These are phyloP conservation scores for Huntiella decipiens DNA, from an alignment of 2,329 filamentous ascomycete species.

Conservation along the genomic window DNA sequence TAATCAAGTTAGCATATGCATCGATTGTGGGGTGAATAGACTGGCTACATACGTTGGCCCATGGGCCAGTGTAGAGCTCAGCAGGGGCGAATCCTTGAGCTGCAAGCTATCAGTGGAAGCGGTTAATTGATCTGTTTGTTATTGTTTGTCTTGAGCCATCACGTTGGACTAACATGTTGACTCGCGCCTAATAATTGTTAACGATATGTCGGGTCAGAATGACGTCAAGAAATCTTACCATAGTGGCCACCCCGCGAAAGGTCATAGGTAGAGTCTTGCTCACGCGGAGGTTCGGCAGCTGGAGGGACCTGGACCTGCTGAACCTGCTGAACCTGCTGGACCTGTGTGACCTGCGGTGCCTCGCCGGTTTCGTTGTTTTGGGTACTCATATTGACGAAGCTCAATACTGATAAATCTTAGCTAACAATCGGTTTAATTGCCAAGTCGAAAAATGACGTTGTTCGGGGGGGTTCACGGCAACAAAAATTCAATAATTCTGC, in stretches of 20 bases:
- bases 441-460: no score
- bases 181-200: slow-evolving; percentile 24
- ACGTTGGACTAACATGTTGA: slow-evolving; percentile 21
- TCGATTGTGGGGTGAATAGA: neutral
- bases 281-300: slow-evolving; percentile 28
- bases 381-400: no score
- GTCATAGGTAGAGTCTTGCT: slow-evolving; percentile 51
- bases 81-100: slow-evolving; percentile 77
- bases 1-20: neutral
- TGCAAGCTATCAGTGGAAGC: slow-evolving; percentile 42
- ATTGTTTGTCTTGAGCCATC: slow-evolving; percentile 12
- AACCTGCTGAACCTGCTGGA: no score
- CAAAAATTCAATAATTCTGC: no score
- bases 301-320: no score
- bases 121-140: neutral
- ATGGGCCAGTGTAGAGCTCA: slow-evolving; percentile 82
- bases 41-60: slow-evolving; percentile 60
- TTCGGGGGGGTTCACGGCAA: no score
- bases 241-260: slow-evolving; percentile 58
- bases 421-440: no score
- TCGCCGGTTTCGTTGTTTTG: no score
- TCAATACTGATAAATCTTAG: no score
- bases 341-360: no score
- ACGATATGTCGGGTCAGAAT: neutral
- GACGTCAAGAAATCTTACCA: slow-evolving; percentile 27